Evolutionary conservation across 106 monocot genomes (phyloP).

Genomic region (Apostasia shenzhenica): DNA sequence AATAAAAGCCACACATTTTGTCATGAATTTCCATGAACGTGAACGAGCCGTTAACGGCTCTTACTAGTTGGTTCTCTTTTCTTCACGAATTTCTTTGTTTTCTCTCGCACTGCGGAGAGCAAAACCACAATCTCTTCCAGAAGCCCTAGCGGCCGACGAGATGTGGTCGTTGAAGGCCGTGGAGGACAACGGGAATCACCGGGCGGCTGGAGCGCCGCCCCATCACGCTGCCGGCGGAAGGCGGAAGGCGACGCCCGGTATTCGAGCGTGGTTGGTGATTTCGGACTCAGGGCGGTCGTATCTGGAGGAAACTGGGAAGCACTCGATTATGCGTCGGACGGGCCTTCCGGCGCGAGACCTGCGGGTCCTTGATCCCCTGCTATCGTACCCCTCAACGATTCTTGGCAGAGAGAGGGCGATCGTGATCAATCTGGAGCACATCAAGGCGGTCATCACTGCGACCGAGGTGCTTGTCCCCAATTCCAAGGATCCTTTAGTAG

Average conservation of each 20-base stretch:
- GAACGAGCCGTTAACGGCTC: too few relatives aligned
- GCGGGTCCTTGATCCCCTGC: slow-evolving; percentile 48
- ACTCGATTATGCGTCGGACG: slow-evolving; percentile 54
- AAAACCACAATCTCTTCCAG: too few relatives aligned
- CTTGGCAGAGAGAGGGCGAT: slow-evolving; percentile 57
- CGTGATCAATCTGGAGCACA: slow-evolving; percentile 63
- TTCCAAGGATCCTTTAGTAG: slow-evolving; percentile 36
- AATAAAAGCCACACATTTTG: too few relatives aligned
- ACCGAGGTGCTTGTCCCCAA: slow-evolving; percentile 52
- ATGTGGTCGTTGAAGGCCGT: background rate
- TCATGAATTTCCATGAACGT: too few relatives aligned
- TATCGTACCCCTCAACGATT: slow-evolving; percentile 60
- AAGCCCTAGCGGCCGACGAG: too few relatives aligned
- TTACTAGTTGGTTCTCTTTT: too few relatives aligned
- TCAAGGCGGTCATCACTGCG: slow-evolving; percentile 55
- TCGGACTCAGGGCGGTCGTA: slow-evolving; percentile 22
- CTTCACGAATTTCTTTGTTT: too few relatives aligned
- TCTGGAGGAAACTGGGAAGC: slow-evolving; percentile 48
- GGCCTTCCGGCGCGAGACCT: slow-evolving; percentile 58
- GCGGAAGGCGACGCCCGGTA: slow-evolving; percentile 25
- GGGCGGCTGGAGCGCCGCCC: slow-evolving; percentile 1
- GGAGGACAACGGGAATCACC: background rate
- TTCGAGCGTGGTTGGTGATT: slow-evolving; percentile 46
- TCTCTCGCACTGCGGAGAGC: too few relatives aligned
- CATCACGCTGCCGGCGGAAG: background rate